phyloP scores from a whole-genome alignment of 495 filamentous ascomycete genomes.

The Podospora tetraspora region DNA sequence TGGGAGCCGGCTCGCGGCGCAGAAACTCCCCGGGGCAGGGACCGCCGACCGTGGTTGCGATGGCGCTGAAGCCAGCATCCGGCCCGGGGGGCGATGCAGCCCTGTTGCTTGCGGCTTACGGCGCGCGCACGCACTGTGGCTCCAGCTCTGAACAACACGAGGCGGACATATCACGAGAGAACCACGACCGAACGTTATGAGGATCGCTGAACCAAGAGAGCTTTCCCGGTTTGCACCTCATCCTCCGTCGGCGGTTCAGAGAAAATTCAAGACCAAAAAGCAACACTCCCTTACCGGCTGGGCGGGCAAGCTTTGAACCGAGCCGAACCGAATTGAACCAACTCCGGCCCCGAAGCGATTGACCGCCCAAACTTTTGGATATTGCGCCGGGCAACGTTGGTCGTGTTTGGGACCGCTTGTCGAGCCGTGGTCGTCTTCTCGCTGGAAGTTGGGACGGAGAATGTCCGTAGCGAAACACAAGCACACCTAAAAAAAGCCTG shows the following conservation, averaged over 20 bases:
- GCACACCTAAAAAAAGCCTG: conserved; percentile 2
- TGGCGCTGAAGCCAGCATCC: conserved; percentile 2
- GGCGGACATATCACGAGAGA: conserved; percentile 1
- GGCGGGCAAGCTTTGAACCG: not conserved
- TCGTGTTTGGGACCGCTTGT: conserved; percentile 5
- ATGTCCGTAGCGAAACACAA: conserved; percentile 6
- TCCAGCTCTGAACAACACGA: not conserved
- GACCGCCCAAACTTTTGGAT: not conserved
- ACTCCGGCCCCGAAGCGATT: not conserved
- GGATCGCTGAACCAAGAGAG: conserved; percentile 4
- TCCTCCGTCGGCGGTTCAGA: no score
- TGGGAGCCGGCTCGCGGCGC: conserved; percentile 4
- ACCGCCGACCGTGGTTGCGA: conserved; percentile 1
- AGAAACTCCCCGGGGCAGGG: conserved; percentile 10
- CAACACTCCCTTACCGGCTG: not conserved
- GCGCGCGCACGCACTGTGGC: conserved; percentile 3
- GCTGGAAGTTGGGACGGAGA: not conserved
- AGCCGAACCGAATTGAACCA: not conserved
- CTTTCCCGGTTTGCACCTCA: not conserved
- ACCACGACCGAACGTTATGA: not conserved
- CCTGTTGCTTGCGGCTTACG: conserved; percentile 6
- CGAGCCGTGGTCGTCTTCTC: not conserved
- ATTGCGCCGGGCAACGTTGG: not conserved
- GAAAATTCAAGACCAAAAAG: not conserved
- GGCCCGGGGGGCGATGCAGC: conserved; percentile 2